Evolutionary conservation across 2,329 filamentous ascomycete genomes (phyloP), one percentile per base, ranked within the genome.

Genomic region (Alternaria sp.): DNA sequence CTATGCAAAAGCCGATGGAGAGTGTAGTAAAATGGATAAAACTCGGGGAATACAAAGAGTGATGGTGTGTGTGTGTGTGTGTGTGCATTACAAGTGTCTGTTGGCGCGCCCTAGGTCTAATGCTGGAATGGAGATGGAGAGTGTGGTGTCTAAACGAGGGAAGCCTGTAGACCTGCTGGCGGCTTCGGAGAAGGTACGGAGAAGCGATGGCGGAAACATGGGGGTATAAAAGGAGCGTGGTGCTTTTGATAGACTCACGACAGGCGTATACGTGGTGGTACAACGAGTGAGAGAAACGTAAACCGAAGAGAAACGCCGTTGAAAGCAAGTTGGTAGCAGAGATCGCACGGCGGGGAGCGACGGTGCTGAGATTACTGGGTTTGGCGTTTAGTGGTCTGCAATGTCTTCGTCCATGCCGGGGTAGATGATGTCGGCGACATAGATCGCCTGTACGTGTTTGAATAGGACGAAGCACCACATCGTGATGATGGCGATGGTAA

Each of bases 351-450:
- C 28, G 49, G 1, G 1, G 6, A 25, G 53, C 40, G 25, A 45
- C 15, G 25, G n/a, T 28, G 32, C 28, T 10, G 21, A 46, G 11
- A 26, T 21, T 21, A 30, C 21, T 25, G 7, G 25, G 12, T 32
- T 59, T 54, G 19, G 45, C 28, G 36, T 62, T 40, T 71, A 74
- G 49, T 77, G 77, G 51, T 77, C 77, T 49, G 80, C 80, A 32
- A 81, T 80, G 67, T 89, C 87, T 72, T 89, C 87, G 61, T 89
- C 87, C 67, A 85, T 86, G 8, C 86, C 87, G 4, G 85, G 85
- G 66, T 83, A 88, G 68, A 89, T 81, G 58, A 90, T 87, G 61
- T 88, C 82, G 50, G 83, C 80, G 15, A 79, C 80, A 58, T 81
- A 74, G 6, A 89, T 81, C 4, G 87, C 87, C 32, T 81, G 77